A percentile compares a stretch with the other conserved stretches of the same genome.
Evolutionary conservation across 2,329 filamentous ascomycete genomes (phyloP).

Genomic region (Colletotrichum phormii): DNA sequence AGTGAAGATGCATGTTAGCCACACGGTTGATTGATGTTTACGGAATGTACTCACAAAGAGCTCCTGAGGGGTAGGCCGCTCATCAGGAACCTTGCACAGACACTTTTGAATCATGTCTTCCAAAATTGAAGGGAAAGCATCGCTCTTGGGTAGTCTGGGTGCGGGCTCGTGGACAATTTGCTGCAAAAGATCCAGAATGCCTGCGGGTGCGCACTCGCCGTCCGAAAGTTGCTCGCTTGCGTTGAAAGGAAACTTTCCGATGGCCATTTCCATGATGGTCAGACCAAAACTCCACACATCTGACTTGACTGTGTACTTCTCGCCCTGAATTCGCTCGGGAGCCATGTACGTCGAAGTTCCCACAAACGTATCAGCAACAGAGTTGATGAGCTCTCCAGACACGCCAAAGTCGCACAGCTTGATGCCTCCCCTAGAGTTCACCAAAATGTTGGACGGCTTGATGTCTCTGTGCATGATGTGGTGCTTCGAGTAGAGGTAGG

Average conservation of each 20-base stretch:
- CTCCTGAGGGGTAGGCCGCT: slow-evolving; percentile 91
- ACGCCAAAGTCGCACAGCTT: slow-evolving; percentile 99
- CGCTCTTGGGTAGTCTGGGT: slow-evolving; percentile 93
- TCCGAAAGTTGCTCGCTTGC: slow-evolving; percentile 78
- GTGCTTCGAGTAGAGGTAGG: slow-evolving; percentile 94
- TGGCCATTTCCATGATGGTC: slow-evolving; percentile 95
- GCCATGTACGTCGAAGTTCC: slow-evolving; percentile 99
- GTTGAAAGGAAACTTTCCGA: slow-evolving; percentile 96
- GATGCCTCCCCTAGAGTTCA: slow-evolving; percentile 94
- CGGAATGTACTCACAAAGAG: slow-evolving; percentile 76
- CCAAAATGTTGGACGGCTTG: slow-evolving; percentile 96
- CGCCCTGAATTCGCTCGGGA: slow-evolving; percentile 95
- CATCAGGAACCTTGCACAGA: slow-evolving; percentile 87
- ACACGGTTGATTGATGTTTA: too few relatives aligned
- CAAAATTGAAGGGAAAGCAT: slow-evolving; percentile 93
- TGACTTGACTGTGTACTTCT: slow-evolving; percentile 96
- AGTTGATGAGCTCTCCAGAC: slow-evolving; percentile 97
- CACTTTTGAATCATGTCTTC: slow-evolving; percentile 99
- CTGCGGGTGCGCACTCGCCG: slow-evolving; percentile 85
- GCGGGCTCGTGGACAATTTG: slow-evolving; percentile 98
- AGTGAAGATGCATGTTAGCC: slow-evolving; percentile 40
- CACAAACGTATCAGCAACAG: slow-evolving; percentile 97
- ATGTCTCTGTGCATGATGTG: slow-evolving; percentile 99
- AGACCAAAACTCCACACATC: slow-evolving; percentile 99
- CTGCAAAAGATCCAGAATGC: slow-evolving; percentile 94